These are phyloP conservation scores for Calamus simplicifolius DNA, from an alignment of 176 grass and related monocot genomes.

Conservation along the genomic window DNA sequence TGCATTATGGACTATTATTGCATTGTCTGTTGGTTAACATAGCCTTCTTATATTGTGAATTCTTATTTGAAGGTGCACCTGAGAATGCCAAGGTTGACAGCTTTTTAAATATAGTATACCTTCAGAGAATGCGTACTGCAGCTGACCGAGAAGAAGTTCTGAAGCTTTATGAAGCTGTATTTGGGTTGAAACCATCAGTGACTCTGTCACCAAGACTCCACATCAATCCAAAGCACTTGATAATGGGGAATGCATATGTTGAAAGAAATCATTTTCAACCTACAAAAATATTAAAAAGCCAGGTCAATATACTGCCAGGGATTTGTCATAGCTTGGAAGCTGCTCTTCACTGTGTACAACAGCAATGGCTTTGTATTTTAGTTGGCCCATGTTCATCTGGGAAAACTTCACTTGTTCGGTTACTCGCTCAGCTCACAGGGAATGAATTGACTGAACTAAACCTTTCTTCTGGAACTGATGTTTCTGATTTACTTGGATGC, in stretches of 20 bases:
- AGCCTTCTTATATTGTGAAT: neutral
- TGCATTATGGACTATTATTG: no score
- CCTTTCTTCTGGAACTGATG: slow-evolving; percentile 88
- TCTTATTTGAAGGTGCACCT: slow-evolving; percentile 22
- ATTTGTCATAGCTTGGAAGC: slow-evolving; percentile 62
- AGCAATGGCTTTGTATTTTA: slow-evolving; percentile 87
- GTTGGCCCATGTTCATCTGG: slow-evolving; percentile 77
- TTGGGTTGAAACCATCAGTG: slow-evolving; percentile 39
- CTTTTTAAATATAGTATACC: slow-evolving; percentile 81
- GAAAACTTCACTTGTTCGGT: slow-evolving; percentile 84
- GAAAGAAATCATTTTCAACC: slow-evolving; percentile 55
- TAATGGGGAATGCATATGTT: slow-evolving; percentile 58
- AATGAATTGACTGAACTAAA: slow-evolving; percentile 72
- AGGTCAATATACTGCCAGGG: slow-evolving; percentile 69
- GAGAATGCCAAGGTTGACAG: slow-evolving; percentile 39
- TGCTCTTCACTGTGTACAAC: slow-evolving; percentile 65
- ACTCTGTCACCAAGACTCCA: slow-evolving; percentile 55
- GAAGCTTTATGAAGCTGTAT: slow-evolving; percentile 72
- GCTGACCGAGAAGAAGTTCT: slow-evolving; percentile 70
- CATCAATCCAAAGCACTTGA: slow-evolving; percentile 55
- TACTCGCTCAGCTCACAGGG: slow-evolving; percentile 83
- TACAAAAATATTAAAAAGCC: slow-evolving; percentile 41
- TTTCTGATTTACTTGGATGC: slow-evolving; percentile 83
- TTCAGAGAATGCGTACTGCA: slow-evolving; percentile 80
- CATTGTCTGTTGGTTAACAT: neutral